Conservation (phyloP, 129 eudicot genomes). For the Glebionis coronaria region DNA sequence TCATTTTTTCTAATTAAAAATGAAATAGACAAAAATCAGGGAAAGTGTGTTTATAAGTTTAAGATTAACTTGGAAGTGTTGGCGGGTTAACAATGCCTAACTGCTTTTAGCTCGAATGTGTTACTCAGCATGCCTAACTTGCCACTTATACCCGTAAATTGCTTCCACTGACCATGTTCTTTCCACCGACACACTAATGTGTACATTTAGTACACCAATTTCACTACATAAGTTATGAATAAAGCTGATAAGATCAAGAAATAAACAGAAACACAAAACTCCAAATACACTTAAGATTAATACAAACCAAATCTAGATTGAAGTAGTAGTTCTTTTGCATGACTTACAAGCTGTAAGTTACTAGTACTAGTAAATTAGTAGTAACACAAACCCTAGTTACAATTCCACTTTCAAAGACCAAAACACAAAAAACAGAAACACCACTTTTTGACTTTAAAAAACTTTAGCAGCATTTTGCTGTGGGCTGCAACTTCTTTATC, state of each 20-base stretch:
- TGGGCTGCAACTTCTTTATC: conserved; percentile 29
- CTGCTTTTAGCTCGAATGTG: no score
- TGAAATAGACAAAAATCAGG: no score
- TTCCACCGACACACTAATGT: no score
- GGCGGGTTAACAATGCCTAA: no score
- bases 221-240: background rate
- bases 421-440: conserved; percentile 23
- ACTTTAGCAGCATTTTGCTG: conserved; percentile 31
- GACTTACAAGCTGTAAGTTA: conserved; percentile 31
- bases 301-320: conserved; percentile 15
- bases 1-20: no score
- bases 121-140: no score
- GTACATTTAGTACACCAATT: background rate
- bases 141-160: no score
- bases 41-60: no score
- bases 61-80: no score
- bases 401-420: conserved; percentile 19
- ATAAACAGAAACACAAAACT: background rate
- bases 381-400: conserved; percentile 31
- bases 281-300: conserved; percentile 6
- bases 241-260: background rate
- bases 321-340: conserved; percentile 11
- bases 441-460: conserved; percentile 27
- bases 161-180: no score
- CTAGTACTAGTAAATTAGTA: conserved; percentile 15